Percentiles rank a stretch among this genome's conserved stretches.
phyloP scores from a whole-genome alignment of 495 filamentous ascomycete species.

The Podospora fimiseda region DNA sequence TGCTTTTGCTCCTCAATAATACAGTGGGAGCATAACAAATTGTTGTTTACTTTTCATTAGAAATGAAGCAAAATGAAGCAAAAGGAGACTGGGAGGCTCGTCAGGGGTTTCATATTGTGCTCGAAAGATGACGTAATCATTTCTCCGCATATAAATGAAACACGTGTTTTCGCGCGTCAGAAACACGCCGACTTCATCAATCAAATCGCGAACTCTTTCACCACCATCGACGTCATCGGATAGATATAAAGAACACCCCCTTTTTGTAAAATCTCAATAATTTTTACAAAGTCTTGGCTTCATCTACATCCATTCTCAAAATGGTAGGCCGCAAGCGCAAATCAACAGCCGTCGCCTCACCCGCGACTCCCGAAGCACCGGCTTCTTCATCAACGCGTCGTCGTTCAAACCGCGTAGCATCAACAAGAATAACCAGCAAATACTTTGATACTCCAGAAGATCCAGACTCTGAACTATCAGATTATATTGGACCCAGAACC shows the following conservation, averaged over 20 bases:
- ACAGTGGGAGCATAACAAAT: too few species aligned
- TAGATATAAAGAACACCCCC: not conserved
- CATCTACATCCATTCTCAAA: not conserved
- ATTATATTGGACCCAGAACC: not conserved
- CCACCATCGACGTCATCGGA: not conserved
- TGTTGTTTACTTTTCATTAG: too few species aligned
- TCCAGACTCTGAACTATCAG: constrained; percentile 16
- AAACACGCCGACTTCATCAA: too few species aligned
- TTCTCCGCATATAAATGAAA: not conserved
- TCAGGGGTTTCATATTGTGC: too few species aligned
- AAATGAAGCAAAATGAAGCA: too few species aligned
- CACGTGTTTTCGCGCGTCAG: constrained; percentile 20
- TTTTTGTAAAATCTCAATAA: too few species aligned
- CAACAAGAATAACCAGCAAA: constrained; percentile 29
- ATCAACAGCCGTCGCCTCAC: constrained; percentile 5
- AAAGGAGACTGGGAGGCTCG: too few species aligned
- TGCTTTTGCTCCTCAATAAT: too few species aligned
- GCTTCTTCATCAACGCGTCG: constrained; percentile 21
- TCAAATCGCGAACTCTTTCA: not conserved
- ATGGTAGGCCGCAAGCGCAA: constrained; percentile 19
- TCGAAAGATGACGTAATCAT: not conserved
- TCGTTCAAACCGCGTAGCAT: constrained; percentile 31
- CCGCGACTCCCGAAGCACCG: constrained; percentile 7
- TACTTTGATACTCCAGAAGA: constrained; percentile 27
- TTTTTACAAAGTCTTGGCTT: too few species aligned